Evolutionary conservation across 2,329 filamentous ascomycete species (phyloP).

Genomic region (Aspergillus fumigatiaffinis): DNA sequence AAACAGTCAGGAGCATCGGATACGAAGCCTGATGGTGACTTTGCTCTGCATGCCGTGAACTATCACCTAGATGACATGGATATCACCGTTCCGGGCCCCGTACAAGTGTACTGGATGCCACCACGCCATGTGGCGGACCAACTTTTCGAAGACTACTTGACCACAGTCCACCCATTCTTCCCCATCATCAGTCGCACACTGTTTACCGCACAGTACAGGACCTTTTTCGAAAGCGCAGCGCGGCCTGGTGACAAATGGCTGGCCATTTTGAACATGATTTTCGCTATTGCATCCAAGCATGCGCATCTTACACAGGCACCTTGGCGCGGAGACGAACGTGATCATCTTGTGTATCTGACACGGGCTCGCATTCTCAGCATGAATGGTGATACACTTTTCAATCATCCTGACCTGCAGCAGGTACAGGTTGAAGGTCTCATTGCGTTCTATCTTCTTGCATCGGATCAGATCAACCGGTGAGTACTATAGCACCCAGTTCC

Average conservation of each 20-base stretch:
- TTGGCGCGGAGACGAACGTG: conserved; percentile 40
- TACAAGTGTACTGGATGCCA: conserved; percentile 42
- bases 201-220: conserved; percentile 39
- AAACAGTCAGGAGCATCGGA: conserved; percentile 27
- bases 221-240: conserved; percentile 33
- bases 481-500: conserved; percentile 3
- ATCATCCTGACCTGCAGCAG: conserved; percentile 44
- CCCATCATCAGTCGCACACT: conserved; percentile 42
- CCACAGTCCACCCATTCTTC: conserved; percentile 41
- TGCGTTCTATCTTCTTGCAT: conserved; percentile 42
- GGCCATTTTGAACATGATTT: conserved; percentile 45
- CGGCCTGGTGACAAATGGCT: conserved; percentile 40
- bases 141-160: conserved; percentile 41
- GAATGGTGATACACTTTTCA: conserved; percentile 40
- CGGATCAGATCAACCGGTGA: conserved; percentile 44
- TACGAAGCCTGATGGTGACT: conserved; percentile 26
- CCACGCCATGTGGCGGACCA: conserved; percentile 37
- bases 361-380: conserved; percentile 42
- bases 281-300: conserved; percentile 43
- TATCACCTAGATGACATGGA: conserved; percentile 45
- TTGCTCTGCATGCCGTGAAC: conserved; percentile 33
- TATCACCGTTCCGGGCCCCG: conserved; percentile 36
- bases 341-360: conserved; percentile 44
- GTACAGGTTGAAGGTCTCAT: conserved; percentile 43
- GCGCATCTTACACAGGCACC: conserved; percentile 40